phyloP scores from a whole-genome alignment of 352 stramenopile species.

The Globisporangium acanthophoron region DNA sequence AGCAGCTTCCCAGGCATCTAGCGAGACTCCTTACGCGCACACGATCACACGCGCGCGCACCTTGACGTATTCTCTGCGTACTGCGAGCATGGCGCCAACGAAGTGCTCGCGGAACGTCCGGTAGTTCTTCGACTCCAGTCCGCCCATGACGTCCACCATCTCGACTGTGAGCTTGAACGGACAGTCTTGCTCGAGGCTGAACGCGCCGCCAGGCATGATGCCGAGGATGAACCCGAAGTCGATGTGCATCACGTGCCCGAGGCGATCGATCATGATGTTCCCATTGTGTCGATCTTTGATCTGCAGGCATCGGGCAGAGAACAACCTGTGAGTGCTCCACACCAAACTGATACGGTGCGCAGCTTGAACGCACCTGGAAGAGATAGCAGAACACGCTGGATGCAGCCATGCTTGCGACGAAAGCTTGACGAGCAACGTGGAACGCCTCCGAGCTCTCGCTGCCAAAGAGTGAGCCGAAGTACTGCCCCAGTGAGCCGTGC shows the following conservation, averaged over 20 bases:
- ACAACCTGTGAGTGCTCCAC: too few species aligned
- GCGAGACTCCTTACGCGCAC: neutral
- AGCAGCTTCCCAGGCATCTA: neutral
- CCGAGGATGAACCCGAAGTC: slow-evolving; percentile 97
- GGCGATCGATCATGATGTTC: slow-evolving; percentile 93
- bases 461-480: slow-evolving; percentile 65
- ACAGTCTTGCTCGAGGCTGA: slow-evolving; percentile 87
- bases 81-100: slow-evolving; percentile 88
- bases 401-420: slow-evolving; percentile 86
- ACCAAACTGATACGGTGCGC: too few species aligned
- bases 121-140: slow-evolving; percentile 65
- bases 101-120: slow-evolving; percentile 84
- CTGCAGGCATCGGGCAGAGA: neutral
- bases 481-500: slow-evolving; percentile 43
- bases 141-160: slow-evolving; percentile 92
- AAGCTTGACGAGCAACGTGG: slow-evolving; percentile 79
- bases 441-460: slow-evolving; percentile 40
- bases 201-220: slow-evolving; percentile 90
- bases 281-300: slow-evolving; percentile 96
- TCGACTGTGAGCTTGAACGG: slow-evolving; percentile 96
- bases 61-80: slow-evolving; percentile 79
- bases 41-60: slow-evolving; percentile 12
- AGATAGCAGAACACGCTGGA: slow-evolving; percentile 94
- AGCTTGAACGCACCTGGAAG: slow-evolving; percentile 36
- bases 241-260: slow-evolving; percentile 93